Conservation (phyloP, 495 filamentous ascomycete genomes). For the Neohortaea acidophila region DNA sequence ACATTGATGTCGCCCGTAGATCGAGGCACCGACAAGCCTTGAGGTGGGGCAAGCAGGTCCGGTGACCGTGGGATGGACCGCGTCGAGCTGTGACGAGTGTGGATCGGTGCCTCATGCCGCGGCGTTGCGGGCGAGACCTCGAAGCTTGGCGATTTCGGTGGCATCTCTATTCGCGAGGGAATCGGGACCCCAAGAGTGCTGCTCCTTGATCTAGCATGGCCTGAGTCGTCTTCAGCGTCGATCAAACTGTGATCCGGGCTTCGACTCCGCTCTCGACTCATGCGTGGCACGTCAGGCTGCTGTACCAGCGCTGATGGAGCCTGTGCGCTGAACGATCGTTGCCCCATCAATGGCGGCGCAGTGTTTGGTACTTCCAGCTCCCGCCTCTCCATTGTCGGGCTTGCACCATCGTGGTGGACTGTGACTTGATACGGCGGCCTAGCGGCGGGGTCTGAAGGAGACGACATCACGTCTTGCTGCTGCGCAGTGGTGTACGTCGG, state of each 20-base stretch:
- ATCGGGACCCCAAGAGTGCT: conserved; percentile 5
- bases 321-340: no score
- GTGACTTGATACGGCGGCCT: conserved; percentile 20
- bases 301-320: no score
- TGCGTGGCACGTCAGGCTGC: no score
- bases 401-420: conserved; percentile 13
- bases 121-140: conserved; percentile 3
- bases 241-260: background rate
- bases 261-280: no score
- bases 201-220: no score
- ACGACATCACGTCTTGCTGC: conserved; percentile 36
- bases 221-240: no score
- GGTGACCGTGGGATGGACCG: background rate
- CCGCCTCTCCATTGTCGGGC: conserved; percentile 4
- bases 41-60: no score
- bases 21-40: no score
- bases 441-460: conserved; percentile 33
- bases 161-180: background rate
- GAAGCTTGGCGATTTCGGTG: conserved; percentile 3
- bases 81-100: no score
- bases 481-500: conserved; percentile 30
- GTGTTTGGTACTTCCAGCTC: conserved; percentile 24
- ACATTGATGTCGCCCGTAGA: no score
- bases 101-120: background rate
- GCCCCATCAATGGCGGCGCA: conserved; percentile 20